Base-by-base conservation (phyloP, 2,329 filamentous ascomycete species). In the Colletotrichum neosansevieriae region DNA sequence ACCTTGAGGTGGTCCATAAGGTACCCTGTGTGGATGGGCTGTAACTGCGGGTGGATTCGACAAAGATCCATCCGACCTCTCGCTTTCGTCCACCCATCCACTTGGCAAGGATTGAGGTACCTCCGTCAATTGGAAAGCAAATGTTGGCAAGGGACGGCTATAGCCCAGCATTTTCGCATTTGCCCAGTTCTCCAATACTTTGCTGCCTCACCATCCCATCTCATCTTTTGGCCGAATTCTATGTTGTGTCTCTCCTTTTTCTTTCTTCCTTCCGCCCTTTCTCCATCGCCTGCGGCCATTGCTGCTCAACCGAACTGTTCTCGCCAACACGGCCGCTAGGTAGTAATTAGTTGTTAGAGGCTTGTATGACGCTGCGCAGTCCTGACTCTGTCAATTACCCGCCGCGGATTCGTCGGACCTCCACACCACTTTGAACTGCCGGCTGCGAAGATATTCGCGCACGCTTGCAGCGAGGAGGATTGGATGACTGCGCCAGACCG, bases 331-430 rank as follows among this genome's bases (percentile, higher is more conserved):
- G 38, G 47, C 56, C 17, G 57, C 57, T 54, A n/a, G n/a, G n/a
- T n/a, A 60, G 15, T 15, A 15, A 5, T 57, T 29, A 7, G 29
- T 29, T 34, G 29, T 13, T 40, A 54, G 24, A 44, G 36, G 34
- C 61, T 58, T 59, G 65, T 64, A 68, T 59, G 65, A 68, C 60
- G 65, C 60, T 65, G 53, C 60, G 47, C 47, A 40, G 10, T 64
- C 32, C 38, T 17, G 10, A 29, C 38, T 49, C 38, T 65, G 54
- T 40, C 53, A 59, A 58, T 44, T 54, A 34, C 40, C 19, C 53
- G 38, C 53, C 60, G 59, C 54, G 60, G 54, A 56, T 64, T 65
- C 47, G 53, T 68, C 47, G 24, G 59, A 58, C 59, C 47, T 63
- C 60, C 47, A 68, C 53, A 50, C 54, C 53, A 49, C n/a, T 54